Base-by-base conservation (phyloP, 148 eudicot genomes). In the Agrostemma githago region DNA sequence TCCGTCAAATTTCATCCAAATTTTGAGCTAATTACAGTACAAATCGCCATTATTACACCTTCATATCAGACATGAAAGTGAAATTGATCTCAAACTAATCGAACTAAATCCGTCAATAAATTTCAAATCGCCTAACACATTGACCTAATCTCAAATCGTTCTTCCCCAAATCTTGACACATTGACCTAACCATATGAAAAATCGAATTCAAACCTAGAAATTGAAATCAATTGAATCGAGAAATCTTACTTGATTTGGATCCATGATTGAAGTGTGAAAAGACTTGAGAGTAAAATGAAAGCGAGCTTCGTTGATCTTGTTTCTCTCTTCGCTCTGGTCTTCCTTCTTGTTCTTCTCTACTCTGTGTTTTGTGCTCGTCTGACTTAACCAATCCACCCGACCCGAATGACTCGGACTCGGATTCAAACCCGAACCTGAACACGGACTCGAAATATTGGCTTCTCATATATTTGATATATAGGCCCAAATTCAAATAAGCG, bases 201-300 rank as follows among this genome's bases (percentile, higher is more conserved):
- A 44, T 26, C 34, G 34, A 26, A 26, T 26, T 26, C 34, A 26
- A 26, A 26, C 34, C 34, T 26, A 26, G 34, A 26, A 26, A 26
- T 26, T 26, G 34, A 26, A 26, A 26, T 26, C 34, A 54, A 68
- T 61, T 61, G 74, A n/a, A 79, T 1, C 26, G 20, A 64, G 68
- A 72, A 8, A 9, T 4, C 39, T 76, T 76, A 82, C 85, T 69
- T 82, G 85, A 73, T 72, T 78, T 63, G 75, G 82, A 72, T 82
- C 79, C 84, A 82, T 82, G 72, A 62, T 62, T 14, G 34, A 60
- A 68, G 70, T 34, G 37, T 26, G 34, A 26, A 34, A 10, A 21
- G 65, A 34, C 34, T 26, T 26, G 34, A 26, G 34, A 61, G 39
- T 6, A 7, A 0, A 0, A 15, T 16, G 61, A 15, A 57, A 0